phyloP scores from a whole-genome alignment of 2,329 filamentous ascomycete species.

The Colletotrichum sp. region DNA sequence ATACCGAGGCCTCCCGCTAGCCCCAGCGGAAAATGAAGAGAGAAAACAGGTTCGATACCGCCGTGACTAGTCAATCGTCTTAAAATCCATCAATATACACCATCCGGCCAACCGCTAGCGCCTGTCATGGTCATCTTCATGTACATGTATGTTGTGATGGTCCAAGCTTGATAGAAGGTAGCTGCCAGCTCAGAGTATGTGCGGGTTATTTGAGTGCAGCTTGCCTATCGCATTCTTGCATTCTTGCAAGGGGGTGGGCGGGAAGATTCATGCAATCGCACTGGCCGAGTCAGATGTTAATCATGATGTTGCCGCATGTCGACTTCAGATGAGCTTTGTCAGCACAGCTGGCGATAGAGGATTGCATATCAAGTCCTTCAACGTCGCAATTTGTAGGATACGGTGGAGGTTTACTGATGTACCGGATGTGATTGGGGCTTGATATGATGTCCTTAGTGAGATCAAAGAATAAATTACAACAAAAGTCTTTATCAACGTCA shows the following conservation, averaged over 20 bases:
- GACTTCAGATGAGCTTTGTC: background rate
- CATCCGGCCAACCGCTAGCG: background rate
- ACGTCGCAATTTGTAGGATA: background rate
- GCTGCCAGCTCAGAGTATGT: background rate
- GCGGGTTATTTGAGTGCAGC: background rate
- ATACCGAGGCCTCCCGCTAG: background rate
- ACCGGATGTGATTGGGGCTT: background rate
- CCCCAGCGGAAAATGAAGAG: background rate
- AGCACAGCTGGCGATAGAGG: background rate
- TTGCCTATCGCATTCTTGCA: background rate
- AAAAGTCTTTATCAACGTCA: background rate
- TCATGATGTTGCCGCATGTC: background rate
- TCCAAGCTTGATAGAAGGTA: background rate
- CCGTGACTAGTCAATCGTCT: background rate
- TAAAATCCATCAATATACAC: background rate
- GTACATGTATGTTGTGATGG: background rate
- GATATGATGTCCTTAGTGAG: accelerated
- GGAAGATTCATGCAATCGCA: background rate
- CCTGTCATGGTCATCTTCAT: background rate
- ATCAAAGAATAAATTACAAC: background rate
- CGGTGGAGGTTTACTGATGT: background rate
- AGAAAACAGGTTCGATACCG: background rate
- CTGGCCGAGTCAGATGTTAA: background rate
- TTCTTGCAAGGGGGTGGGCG: background rate
- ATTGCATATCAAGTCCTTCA: background rate